Base-by-base conservation (phyloP, 1,139 yeast species). In the Ogataea hybrid region DNA sequence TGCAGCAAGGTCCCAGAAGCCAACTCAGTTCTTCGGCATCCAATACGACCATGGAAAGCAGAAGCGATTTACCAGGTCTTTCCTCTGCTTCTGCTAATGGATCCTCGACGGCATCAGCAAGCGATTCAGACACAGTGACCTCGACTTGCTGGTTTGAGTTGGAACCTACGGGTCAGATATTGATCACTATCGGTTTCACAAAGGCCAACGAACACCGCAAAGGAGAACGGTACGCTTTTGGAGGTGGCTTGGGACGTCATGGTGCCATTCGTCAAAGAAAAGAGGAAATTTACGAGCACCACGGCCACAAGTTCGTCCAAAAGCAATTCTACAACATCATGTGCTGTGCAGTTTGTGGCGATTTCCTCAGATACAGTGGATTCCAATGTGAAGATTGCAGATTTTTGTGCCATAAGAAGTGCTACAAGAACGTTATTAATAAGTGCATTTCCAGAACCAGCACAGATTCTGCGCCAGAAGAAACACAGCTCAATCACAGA, bases 281-380 rank as follows among this genome's bases (percentile, higher is more conserved):
- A 58, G 97, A 90, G 59, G 97, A 90, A 58, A 88, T 92, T 1
- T 88, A 81, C 61, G 97, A 90, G 64, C 95, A 92, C 58, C 95
- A 88, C 60, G 98, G 98, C 10, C 98, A 92, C 67, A 95, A 88
- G 63, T 92, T 92, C 68, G 95, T 88, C 30, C 96, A 88, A 62
- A 92, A 88, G 55, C 96, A 89, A 61, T 89, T 92, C 61, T 92
- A 92, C 73, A 88, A 87, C 55, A 87, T 92, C 56, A 92, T 92
- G 97, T 80, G 94, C 52, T 92, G 98, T 68, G 96, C 97, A 1
- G 79, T 89, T 48, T 92, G 98, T 73, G 96, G 96, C 9, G 97
- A 92, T 49, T 90, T 92, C 59, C 71, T 92, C 51, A 84, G 96
- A 55, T 89, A 92, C 50, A 80, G 88, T n/a, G 97, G 97, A 9